These are phyloP conservation scores for Ophiostoma sp. DNA, from an alignment of 2,329 filamentous ascomycete genomes.

Conservation along the genomic window DNA sequence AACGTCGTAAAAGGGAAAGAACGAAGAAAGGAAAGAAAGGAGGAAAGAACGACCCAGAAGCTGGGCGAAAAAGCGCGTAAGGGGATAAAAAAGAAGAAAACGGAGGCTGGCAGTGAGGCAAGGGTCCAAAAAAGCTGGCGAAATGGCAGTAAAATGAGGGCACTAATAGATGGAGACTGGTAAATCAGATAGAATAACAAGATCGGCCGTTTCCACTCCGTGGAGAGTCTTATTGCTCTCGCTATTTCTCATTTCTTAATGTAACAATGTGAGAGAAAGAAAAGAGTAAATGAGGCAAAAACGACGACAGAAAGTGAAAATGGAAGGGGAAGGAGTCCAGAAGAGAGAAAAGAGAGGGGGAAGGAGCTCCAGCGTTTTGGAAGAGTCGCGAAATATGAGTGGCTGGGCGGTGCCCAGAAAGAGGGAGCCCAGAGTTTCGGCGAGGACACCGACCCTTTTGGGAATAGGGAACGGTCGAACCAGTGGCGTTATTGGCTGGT, in stretches of 20 bases:
- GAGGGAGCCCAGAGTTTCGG: neutral
- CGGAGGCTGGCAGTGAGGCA: neutral
- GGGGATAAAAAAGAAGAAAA: slow-evolving; percentile 2
- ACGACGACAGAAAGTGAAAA: neutral
- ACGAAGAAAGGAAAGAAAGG: neutral
- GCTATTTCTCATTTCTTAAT: neutral
- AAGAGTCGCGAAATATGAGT: slow-evolving; percentile 10
- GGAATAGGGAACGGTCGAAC: slow-evolving; percentile 11
- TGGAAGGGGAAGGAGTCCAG: neutral
- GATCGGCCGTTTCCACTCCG: slow-evolving; percentile 2
- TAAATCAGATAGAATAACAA: neutral
- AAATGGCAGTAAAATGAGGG: neutral
- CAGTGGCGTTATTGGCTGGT: slow-evolving; percentile 16
- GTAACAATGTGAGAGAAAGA: neutral
- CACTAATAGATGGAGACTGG: neutral
- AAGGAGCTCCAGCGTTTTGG: slow-evolving; percentile 17
- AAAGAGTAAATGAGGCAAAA: neutral
- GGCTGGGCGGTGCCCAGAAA: slow-evolving; percentile 10
- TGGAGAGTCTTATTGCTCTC: neutral
- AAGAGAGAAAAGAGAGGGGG: neutral
- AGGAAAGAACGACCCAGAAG: neutral
- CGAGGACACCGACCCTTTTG: neutral
- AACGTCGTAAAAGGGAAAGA: neutral
- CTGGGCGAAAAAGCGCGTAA: neutral
- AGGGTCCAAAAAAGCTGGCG: neutral